Percentiles rank a stretch among this genome's conserved stretches.
phyloP scores from a whole-genome alignment of 1,284 basidiomycete species.

The Abortiporus biennis region DNA sequence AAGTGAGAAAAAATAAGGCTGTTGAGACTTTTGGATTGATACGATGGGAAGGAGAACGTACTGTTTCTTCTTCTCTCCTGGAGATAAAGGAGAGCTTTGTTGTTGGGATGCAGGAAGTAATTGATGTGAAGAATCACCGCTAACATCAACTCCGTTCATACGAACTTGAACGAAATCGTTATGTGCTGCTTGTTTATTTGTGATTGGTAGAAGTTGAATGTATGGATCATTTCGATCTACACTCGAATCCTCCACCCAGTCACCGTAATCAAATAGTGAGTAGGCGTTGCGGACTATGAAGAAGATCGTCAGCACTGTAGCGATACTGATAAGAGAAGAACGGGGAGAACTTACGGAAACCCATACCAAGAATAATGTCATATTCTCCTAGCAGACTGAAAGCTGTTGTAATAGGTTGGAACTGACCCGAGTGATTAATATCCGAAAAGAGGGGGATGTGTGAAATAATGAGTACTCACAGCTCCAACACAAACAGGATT shows the following conservation, averaged over 20 bases:
- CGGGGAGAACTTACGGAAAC: conserved; percentile 49
- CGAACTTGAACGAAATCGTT: conserved; percentile 47
- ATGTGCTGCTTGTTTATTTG: conserved; percentile 31
- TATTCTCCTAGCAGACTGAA: conserved; percentile 73
- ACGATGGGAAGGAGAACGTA: conserved; percentile 24
- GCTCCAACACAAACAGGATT: conserved; percentile 61
- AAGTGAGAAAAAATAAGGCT: not conserved
- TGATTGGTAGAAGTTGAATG: conserved; percentile 54
- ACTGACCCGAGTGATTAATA: conserved; percentile 31
- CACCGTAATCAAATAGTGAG: conserved; percentile 53
- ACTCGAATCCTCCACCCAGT: conserved; percentile 38
- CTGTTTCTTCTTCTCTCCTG: conserved; percentile 62
- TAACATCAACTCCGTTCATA: conserved; percentile 43
- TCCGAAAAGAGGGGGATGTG: not conserved
- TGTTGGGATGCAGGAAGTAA: conserved; percentile 57
- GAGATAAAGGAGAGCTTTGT: conserved; percentile 59
- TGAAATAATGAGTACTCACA: no score
- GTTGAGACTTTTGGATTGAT: not conserved
- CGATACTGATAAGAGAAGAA: not conserved
- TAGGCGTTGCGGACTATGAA: conserved; percentile 64
- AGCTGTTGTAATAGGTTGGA: conserved; percentile 76
- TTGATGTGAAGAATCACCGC: conserved; percentile 28
- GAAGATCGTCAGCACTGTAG: conserved; percentile 1
- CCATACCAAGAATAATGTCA: conserved; percentile 79
- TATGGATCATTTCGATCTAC: conserved; percentile 40